phyloP scores from a whole-genome alignment of 2,329 filamentous ascomycete genomes.

The Plenodomus biglobosus region DNA sequence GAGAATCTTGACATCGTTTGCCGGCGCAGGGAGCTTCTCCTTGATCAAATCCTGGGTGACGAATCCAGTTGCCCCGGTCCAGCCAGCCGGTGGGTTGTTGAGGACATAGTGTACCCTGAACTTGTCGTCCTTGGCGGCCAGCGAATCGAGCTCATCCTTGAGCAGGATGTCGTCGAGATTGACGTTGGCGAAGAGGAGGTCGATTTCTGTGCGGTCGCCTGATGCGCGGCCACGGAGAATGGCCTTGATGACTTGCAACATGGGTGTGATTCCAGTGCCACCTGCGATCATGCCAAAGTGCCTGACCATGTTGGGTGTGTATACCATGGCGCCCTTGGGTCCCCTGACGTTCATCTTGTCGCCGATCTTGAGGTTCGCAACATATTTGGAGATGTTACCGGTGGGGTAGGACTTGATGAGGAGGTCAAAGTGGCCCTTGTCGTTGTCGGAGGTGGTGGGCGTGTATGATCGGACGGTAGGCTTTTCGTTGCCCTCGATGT shows the following conservation, averaged over 20 bases:
- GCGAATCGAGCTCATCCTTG: conserved; percentile 82
- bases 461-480: conserved; percentile 48
- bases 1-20: conserved; percentile 86
- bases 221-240: conserved; percentile 73
- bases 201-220: conserved; percentile 84
- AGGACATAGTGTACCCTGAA: conserved; percentile 94
- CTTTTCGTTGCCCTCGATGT: conserved; percentile 42
- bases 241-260: conserved; percentile 94
- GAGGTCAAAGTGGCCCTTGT: conserved; percentile 87
- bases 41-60: conserved; percentile 96
- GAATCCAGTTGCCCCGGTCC: conserved; percentile 91
- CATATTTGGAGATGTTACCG: conserved; percentile 94
- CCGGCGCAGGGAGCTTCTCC: conserved; percentile 78
- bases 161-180: conserved; percentile 89
- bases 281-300: conserved; percentile 98
- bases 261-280: conserved; percentile 96
- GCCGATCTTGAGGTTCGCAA: conserved; percentile 79
- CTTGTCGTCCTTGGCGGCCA: conserved; percentile 73
- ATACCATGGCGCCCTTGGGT: conserved; percentile 97
- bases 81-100: conserved; percentile 90
- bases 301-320: conserved; percentile 93
- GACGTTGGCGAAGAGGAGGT: conserved; percentile 93
- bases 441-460: conserved; percentile 46
- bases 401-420: conserved; percentile 97
- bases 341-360: conserved; percentile 82